Percentiles rank a stretch among this genome's conserved stretches.
Evolutionary conservation across 768 basidiomycete species (phyloP).

Genomic region (Termitomyces sp.): DNA sequence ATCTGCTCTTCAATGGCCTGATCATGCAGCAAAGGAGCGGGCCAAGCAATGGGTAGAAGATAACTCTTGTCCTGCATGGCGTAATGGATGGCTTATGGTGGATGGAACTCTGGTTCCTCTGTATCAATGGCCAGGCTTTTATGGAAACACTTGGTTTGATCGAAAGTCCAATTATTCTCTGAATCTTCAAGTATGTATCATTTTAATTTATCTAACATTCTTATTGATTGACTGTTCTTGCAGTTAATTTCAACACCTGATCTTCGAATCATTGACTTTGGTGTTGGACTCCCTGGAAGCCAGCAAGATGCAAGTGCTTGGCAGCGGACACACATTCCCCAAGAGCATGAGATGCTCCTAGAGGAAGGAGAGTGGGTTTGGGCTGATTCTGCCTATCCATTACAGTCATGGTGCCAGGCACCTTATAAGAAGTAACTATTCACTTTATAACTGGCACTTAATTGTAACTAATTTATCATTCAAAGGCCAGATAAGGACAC

Average conservation of each 20-base stretch:
- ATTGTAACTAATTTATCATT: too few relatives aligned
- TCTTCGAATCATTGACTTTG: conserved; percentile 34
- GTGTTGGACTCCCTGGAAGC: conserved; percentile 32
- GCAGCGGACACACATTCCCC: conserved; percentile 20
- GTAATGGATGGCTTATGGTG: conserved; percentile 33
- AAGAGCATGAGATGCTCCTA: conserved; percentile 24
- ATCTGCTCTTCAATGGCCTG: conserved; percentile 28
- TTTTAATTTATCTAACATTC: not conserved
- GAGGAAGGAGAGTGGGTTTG: conserved; percentile 29
- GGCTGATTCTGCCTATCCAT: conserved; percentile 39
- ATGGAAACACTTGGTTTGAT: conserved; percentile 36
- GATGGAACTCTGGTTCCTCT: conserved; percentile 40
- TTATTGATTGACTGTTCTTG: conserved; percentile 4
- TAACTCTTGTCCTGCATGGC: conserved; percentile 33
- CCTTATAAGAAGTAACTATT: conserved; percentile 23
- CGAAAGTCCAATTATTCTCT: conserved; percentile 37
- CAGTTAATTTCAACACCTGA: conserved; percentile 28
- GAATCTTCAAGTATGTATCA: conserved; percentile 20
- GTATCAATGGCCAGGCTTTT: conserved; percentile 26
- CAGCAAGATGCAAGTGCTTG: conserved; percentile 36
- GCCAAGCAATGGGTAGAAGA: conserved; percentile 37
- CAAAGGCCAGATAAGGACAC: conserved; percentile 19
- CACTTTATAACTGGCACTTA: too few relatives aligned
- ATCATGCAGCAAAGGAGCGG: conserved; percentile 27
- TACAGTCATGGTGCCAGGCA: not conserved